A percentile compares a stretch with the other conserved stretches of the same genome.
Conservation (phyloP, 495 filamentous ascomycete species). For the Melanomma pulvis-pyrius region DNA sequence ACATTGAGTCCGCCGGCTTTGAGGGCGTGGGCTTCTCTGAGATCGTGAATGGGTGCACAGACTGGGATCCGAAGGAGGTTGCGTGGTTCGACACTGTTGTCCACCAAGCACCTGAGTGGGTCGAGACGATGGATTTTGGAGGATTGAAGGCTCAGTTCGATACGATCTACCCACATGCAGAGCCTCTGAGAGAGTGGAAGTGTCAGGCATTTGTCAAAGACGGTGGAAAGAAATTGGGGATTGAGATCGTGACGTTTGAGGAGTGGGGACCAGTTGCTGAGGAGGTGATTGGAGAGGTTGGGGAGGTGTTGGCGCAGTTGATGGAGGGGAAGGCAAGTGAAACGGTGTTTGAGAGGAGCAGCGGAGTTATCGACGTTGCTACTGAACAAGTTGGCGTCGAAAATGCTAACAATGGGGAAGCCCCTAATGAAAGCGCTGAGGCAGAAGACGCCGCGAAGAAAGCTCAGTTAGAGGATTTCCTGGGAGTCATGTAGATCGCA, state of each 20-base stretch:
- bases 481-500: too few relatives aligned
- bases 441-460: too few relatives aligned
- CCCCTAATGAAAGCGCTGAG: too few relatives aligned
- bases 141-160: slow-evolving; percentile 22
- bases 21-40: slow-evolving; percentile 57
- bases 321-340: slow-evolving; percentile 8
- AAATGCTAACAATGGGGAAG: too few relatives aligned
- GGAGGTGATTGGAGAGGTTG: slow-evolving; percentile 23
- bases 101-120: slow-evolving; percentile 32
- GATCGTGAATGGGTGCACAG: slow-evolving; percentile 61
- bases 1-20: slow-evolving; percentile 15
- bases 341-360: background rate
- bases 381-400: background rate
- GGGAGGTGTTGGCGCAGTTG: slow-evolving; percentile 18
- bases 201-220: slow-evolving; percentile 29
- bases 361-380: too few relatives aligned
- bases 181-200: slow-evolving; percentile 36
- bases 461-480: too few relatives aligned
- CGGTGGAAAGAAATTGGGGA: slow-evolving; percentile 15
- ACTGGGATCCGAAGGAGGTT: slow-evolving; percentile 51
- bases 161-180: slow-evolving; percentile 36
- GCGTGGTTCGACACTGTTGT: slow-evolving; percentile 37
- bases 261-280: slow-evolving; percentile 20
- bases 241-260: slow-evolving; percentile 36
- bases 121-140: slow-evolving; percentile 35